Evolutionary conservation across 257 asterid genomes (phyloP), one percentile per base, ranked within the genome.

Genomic region (Nicotiana obtusifolia): DNA sequence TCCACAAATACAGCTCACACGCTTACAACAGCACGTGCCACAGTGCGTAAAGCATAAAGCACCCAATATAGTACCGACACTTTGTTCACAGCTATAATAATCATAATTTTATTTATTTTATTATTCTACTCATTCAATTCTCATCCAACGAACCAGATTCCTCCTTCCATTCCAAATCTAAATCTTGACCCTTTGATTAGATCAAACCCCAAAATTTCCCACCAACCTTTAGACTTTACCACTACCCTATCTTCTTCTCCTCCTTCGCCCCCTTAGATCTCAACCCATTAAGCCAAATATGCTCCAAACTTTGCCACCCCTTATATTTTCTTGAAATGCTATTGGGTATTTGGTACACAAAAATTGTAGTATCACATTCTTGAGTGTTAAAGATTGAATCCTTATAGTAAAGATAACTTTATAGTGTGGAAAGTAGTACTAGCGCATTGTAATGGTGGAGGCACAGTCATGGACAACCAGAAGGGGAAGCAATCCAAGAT

Each of bases 381-480:
- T 52, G 16, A 52, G 19, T 52, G 57, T 52, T 52, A 52, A 52
- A 14, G 16, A 52, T 52, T 52, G 57, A 52, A 52, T 52, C 57
- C 14, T 52, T 52, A 49, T 13, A 49, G 8, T 67, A 81, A 81
- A 85, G 77, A 53, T 85, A 76, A 75, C 44, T 86, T 82, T 56
- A 10, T 20, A 11, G 14, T 60, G 62, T 20, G 24, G 4, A 14
- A n/a, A 20, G 54, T 78, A 13, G 28, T 41, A 41, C 52, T 79
- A 22, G 14, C 14, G 47, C 76, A 79, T 61, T 78, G 87, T 66
- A 53, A 95, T 95, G 99, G 98, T 94, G 89, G 99, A 95, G 82
- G 91, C 92, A 33, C 99, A 95, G 83, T 94, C 99, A 59, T 95
- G 98, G 97, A 92, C 98, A 2, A 92, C 97, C 7, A 83, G 98